A percentile compares a stretch with the other conserved stretches of the same genome.
Conservation (phyloP, 2,329 filamentous ascomycete species). For the Neofusicoccum cordaticola region DNA sequence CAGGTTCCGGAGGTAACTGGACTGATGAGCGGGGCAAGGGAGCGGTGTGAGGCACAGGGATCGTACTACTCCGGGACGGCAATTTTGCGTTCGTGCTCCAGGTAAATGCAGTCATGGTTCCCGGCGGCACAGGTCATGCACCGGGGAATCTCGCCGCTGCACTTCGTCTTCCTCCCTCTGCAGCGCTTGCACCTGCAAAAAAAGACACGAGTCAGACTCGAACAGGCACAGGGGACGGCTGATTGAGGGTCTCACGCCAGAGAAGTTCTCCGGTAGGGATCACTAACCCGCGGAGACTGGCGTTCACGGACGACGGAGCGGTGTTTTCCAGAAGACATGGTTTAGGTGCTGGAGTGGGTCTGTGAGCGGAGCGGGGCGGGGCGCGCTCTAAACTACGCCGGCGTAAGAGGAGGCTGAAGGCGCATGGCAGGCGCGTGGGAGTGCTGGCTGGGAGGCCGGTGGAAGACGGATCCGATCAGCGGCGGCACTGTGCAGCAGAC, state of each 20-base stretch:
- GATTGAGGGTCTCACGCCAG: slow-evolving; percentile 9
- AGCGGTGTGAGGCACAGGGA: neutral
- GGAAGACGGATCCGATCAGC: slow-evolving; percentile 10
- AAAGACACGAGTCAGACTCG: neutral
- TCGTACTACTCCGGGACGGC: slow-evolving; percentile 22
- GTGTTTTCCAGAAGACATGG: slow-evolving; percentile 14
- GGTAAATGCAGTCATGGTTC: slow-evolving; percentile 21
- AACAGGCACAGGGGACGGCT: neutral
- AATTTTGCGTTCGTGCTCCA: slow-evolving; percentile 22
- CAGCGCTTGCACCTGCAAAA: slow-evolving; percentile 24
- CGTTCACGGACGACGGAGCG: neutral
- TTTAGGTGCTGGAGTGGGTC: slow-evolving; percentile 1
- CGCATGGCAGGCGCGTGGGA: neutral
- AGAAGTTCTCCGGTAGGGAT: slow-evolving; percentile 15
- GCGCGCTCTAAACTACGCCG: neutral
- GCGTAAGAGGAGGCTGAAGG: neutral
- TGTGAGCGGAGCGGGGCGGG: neutral
- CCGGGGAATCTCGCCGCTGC: slow-evolving; percentile 19
- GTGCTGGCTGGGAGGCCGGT: neutral
- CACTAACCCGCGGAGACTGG: slow-evolving; percentile 25
- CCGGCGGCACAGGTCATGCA: slow-evolving; percentile 21
- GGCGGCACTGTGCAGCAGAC: neutral
- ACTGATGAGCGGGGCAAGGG: neutral
- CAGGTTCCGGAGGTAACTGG: slow-evolving; percentile 22
- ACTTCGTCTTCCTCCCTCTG: slow-evolving; percentile 25